These are phyloP conservation scores for Brassica juncea DNA, from an alignment of 345 rosid species.

Conservation along the genomic window DNA sequence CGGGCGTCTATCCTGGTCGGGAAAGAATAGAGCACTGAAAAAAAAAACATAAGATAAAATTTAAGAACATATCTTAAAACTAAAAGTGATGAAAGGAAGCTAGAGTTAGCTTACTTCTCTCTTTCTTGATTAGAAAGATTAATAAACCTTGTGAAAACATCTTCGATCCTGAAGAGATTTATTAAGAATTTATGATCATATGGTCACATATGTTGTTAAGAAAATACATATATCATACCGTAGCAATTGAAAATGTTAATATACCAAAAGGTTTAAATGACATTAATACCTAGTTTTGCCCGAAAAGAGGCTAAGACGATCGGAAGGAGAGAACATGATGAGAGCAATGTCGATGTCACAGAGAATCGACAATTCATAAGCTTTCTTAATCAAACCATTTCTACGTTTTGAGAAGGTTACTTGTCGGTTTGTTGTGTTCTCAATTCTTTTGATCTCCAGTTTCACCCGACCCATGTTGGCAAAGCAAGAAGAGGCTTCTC, in stretches of 20 bases:
- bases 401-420: background rate
- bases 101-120: slow-evolving; percentile 48
- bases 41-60: background rate
- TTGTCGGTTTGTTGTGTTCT: background rate
- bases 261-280: background rate
- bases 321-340: background rate
- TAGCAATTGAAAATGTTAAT: background rate
- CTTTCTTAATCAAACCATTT: background rate
- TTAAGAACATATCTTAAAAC: background rate
- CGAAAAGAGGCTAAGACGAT: slow-evolving; percentile 54
- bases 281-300: slow-evolving; percentile 59
- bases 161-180: slow-evolving; percentile 54
- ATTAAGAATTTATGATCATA: background rate
- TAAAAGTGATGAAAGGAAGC: background rate
- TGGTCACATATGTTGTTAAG: background rate
- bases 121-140: slow-evolving; percentile 68
- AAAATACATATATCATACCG: too few relatives aligned
- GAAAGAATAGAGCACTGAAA: slow-evolving; percentile 47
- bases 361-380: background rate
- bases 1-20: slow-evolving; percentile 41
- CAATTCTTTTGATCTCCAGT: background rate
- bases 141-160: slow-evolving; percentile 66
- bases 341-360: background rate
- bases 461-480: background rate
- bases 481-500: background rate